Conservation (phyloP, 78 protist species). For the Tieghemostelium lacteum region DNA sequence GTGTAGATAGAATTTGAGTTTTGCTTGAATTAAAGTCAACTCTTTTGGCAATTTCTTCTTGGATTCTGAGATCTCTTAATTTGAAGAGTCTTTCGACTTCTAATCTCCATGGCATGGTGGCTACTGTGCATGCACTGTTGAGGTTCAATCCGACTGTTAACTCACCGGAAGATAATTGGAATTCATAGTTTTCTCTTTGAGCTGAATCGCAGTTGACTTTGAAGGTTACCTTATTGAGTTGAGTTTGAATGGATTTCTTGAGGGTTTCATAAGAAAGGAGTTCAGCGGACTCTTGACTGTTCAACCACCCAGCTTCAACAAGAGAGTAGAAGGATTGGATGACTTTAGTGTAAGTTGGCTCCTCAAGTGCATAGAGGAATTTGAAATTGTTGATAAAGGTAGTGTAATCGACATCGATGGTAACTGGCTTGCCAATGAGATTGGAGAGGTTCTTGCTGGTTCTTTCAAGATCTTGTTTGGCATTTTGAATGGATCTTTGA, state of each 20-base stretch:
- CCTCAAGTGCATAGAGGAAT: constrained; percentile 23
- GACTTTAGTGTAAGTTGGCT: constrained; percentile 38
- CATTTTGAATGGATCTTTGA: constrained; percentile 32
- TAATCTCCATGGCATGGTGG: constrained; percentile 24
- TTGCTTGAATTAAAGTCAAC: constrained; percentile 13
- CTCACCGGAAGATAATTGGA: neutral
- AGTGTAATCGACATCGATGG: constrained; percentile 10
- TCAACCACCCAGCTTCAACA: constrained; percentile 26
- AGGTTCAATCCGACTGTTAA: constrained; percentile 24
- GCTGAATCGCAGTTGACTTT: neutral
- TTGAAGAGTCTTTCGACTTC: constrained; percentile 46
- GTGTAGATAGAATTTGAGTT: neutral
- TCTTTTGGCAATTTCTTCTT: constrained; percentile 65
- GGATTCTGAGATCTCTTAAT: constrained; percentile 43
- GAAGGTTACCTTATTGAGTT: constrained; percentile 6
- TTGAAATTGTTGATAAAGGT: constrained; percentile 11
- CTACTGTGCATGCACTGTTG: neutral
- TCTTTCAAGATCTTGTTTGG: neutral
- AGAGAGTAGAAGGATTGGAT: constrained; percentile 24
- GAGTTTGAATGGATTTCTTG: constrained; percentile 55
- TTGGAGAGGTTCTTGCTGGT: neutral
- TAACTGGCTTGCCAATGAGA: constrained; percentile 48
- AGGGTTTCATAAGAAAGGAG: constrained; percentile 27
- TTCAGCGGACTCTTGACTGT: neutral
- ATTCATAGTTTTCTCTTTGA: constrained; percentile 33